These are phyloP conservation scores for Lanmaoa pseudosensibilis DNA, from an alignment of 768 basidiomycete species.

Conservation along the genomic window DNA sequence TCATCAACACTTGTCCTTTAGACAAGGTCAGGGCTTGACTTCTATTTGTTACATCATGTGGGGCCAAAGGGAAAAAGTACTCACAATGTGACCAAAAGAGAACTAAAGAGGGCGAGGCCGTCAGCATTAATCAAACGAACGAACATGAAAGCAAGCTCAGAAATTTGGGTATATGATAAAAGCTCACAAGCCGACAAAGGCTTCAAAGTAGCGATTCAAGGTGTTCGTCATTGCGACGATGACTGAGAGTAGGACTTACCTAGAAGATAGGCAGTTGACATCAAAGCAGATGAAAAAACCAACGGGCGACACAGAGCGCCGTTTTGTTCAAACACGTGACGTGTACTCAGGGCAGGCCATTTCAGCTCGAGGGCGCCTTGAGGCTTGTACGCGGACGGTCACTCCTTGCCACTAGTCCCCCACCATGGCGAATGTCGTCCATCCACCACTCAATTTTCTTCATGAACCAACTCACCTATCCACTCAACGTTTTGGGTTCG, in stretches of 20 bases:
- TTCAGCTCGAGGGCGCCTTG: slow-evolving; percentile 7
- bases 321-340: slow-evolving; percentile 35
- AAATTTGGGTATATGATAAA: slow-evolving; percentile 89
- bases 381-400: slow-evolving; percentile 7
- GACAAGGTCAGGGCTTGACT: slow-evolving; percentile 89
- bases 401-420: slow-evolving; percentile 18
- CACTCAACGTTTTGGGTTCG: slow-evolving; percentile 68
- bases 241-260: slow-evolving; percentile 33
- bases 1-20: slow-evolving; percentile 74
- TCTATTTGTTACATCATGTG: slow-evolving; percentile 73
- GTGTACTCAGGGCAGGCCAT: slow-evolving; percentile 36
- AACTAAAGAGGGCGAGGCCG: neutral
- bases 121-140: slow-evolving; percentile 12
- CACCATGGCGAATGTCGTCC: slow-evolving; percentile 72
- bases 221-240: slow-evolving; percentile 56
- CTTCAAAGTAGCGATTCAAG: slow-evolving; percentile 90
- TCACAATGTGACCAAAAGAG: slow-evolving; percentile 31
- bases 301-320: neutral
- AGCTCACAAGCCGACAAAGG: slow-evolving; percentile 58
- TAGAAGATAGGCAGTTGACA: neutral
- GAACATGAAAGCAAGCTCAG: slow-evolving; percentile 47
- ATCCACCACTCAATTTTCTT: slow-evolving; percentile 64
- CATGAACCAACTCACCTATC: slow-evolving; percentile 58
- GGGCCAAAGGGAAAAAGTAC: slow-evolving; percentile 23
- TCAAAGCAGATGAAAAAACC: neutral